Evolutionary conservation across 768 basidiomycete species (phyloP).

Genomic region (Boletus edulis): DNA sequence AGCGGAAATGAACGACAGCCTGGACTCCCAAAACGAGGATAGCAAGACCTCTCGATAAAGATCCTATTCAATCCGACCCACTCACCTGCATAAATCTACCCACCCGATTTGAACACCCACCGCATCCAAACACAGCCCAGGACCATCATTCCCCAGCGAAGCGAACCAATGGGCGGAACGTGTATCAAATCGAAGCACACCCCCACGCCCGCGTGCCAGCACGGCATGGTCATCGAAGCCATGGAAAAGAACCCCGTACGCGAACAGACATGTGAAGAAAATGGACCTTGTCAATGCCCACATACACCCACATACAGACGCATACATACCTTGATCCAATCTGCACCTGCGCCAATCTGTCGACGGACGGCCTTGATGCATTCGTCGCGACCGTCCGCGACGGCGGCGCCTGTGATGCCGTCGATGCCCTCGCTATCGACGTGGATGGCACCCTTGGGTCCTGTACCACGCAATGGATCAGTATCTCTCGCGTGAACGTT

Average conservation of each 20-base stretch:
- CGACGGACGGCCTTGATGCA: conserved; percentile 54
- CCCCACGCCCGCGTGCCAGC: neutral
- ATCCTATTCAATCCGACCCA: neutral
- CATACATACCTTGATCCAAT: conserved; percentile 20
- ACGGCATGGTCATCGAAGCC: too few relatives aligned
- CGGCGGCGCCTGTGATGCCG: conserved; percentile 54
- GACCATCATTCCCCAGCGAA: neutral
- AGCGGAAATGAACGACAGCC: conserved; percentile 12
- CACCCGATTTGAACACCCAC: neutral
- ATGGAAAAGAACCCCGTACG: too few relatives aligned
- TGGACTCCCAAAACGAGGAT: conserved; percentile 4
- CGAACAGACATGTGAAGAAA: too few relatives aligned
- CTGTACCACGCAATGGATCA: conserved; percentile 29
- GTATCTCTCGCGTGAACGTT: neutral
- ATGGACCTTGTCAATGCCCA: neutral
- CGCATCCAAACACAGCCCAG: neutral
- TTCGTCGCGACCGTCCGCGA: conserved; percentile 54
- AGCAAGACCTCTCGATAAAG: neutral
- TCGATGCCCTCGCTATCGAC: conserved; percentile 48
- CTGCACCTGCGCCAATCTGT: conserved; percentile 64
- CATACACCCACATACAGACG: conserved; percentile 1
- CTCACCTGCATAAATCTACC: conserved; percentile 53
- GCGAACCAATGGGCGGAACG: conserved; percentile 1
- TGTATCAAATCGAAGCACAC: conserved; percentile 14
- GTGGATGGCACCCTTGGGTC: conserved; percentile 49